Base-by-base conservation (phyloP, 1,139 yeast species). In the Diutina neorugosa region DNA sequence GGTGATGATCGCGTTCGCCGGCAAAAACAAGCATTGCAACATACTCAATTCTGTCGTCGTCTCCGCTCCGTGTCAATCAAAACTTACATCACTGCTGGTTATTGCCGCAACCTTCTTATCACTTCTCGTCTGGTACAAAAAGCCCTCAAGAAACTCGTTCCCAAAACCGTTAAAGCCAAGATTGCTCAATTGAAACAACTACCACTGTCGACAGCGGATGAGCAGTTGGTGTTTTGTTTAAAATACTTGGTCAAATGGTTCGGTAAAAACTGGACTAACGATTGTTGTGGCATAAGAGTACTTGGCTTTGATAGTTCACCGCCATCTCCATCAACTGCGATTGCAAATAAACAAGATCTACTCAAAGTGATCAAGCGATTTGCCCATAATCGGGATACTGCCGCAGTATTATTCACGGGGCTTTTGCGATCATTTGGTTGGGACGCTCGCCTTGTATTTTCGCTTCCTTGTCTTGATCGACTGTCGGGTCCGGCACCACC, bases 171-270 rank as follows among this genome's bases (percentile, higher is more conserved):
- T 54, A 5, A 58, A 40, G 44, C 44, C 44, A 41, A 27, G 34
- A 23, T 42, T 14, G 25, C 43, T 19, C 19, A 4, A n/a, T 21
- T 49, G 12, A 51, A 51, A 14, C 49, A 42, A 41, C 57, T 20
- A 18, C 20, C 21, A 11, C 8, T 25, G 12, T n/a, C 25, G 1
- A 4, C 23, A 3, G 25, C 34, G 2, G 71, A 69, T 54, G 58
- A 61, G 1, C 63, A 63, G 37, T 58, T 71, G 52, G 60, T 69
- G 5, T 70, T 70, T 54, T 62, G 70, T 8, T 48, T 71, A 31
- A 70, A 70, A 54, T 71, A 71, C 53, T 56, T 69, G 37, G 62
- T 69, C 31, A 71, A 71, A 56, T 71, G 76, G 76, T 54, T 70
- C 54, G 56, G 73, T n/a, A 58, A 67, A 27, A 71, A 71, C 55